These are phyloP conservation scores for Aspergillus ibericus DNA, from an alignment of 2,329 filamentous ascomycete species.

Conservation along the genomic window DNA sequence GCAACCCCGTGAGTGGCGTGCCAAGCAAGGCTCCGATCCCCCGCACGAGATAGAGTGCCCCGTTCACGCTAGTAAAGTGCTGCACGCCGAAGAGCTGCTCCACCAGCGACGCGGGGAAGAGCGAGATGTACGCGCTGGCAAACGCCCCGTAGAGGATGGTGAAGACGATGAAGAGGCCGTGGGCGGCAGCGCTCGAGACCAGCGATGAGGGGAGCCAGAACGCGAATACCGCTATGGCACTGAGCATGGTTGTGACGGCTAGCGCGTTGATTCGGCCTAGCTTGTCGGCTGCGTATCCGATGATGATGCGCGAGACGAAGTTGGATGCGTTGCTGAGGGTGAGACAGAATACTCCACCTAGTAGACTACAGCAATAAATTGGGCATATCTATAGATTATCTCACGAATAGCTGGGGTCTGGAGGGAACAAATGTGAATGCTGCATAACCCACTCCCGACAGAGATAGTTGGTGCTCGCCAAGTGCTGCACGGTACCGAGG, in stretches of 20 bases:
- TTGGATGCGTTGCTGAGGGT: constrained; percentile 45
- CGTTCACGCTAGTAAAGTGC: constrained; percentile 40
- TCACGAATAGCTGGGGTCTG: too few relatives aligned
- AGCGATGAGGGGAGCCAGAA: constrained; percentile 30
- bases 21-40: constrained; percentile 40
- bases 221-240: constrained; percentile 29
- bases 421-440: neutral
- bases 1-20: constrained; percentile 35
- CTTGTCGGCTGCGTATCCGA: constrained; percentile 42
- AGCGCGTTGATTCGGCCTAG: constrained; percentile 44
- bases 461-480: neutral
- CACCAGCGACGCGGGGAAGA: constrained; percentile 43
- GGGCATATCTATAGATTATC: too few relatives aligned
- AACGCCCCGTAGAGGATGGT: constrained; percentile 39
- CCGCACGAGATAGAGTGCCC: constrained; percentile 41
- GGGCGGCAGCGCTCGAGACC: constrained; percentile 14
- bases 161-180: constrained; percentile 35
- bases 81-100: constrained; percentile 41
- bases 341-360: constrained; percentile 27
- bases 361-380: neutral
- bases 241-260: constrained; percentile 34
- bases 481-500: neutral
- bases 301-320: constrained; percentile 39
- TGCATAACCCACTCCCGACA: neutral
- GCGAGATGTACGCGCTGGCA: constrained; percentile 41